Base-by-base conservation (phyloP, 2,329 filamentous ascomycete species). In the Grosmannia penicillata region DNA sequence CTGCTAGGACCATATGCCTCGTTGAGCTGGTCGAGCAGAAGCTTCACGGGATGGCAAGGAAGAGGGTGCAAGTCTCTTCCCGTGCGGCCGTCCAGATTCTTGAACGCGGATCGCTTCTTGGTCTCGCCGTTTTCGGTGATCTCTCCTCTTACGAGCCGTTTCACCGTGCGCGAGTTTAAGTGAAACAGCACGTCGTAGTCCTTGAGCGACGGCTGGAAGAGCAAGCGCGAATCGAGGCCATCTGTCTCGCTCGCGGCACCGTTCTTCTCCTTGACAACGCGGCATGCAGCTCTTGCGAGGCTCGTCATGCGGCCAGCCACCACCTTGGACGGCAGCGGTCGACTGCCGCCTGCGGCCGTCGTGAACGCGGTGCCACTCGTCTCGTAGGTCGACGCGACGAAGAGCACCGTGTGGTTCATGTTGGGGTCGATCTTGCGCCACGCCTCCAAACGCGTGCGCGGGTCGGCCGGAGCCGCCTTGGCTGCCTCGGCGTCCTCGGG, bases 121-220 rank as follows among this genome's bases (percentile, higher is more conserved):
- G 11, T 19, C 4, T 37, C 47, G 26, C 14, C 25, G 29, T 24
- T 49, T 28, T 58, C 51, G 41, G 53, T 49, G 37, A 57, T 55
- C 27, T 55, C 53, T 34, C 61, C 49, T 31, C 58, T 53, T 49
- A 58, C 41, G 22, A 65, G 50, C 45, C 53, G 45, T 51, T 62
- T 63, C 32, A 71, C 53, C 36, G 61, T 61, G 47, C 70, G 75
- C 24, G 66, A 47, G 14, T 73, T 70, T 17, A 96, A 62, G 51
- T 79, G 72, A 39, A 98, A 63, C n/a, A 89, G 61, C 45, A 96
- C 79, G 54, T 96, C 85, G 56, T 87, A 98, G 47, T 94, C 86
- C 9, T 59, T 57, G 6, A 84, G 64, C 0, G 78, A 73, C 4
- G 80, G 67, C n/a, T 70, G 64, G 59, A 96, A 96, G 8, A 96